phyloP scores from a whole-genome alignment of 768 basidiomycete species.

The Pleurotus tuber-regium region DNA sequence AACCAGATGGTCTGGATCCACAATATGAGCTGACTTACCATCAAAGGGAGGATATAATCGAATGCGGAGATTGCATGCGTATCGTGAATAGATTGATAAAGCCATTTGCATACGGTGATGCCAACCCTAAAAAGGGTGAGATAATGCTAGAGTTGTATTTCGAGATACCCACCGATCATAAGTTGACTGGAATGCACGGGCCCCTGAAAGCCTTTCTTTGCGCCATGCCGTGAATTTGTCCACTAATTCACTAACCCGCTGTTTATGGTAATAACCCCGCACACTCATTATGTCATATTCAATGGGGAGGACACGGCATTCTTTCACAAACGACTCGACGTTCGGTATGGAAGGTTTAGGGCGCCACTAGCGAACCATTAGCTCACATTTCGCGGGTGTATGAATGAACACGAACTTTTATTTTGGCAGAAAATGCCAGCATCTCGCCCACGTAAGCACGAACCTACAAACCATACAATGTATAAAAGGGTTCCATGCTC shows the following conservation, averaged over 20 bases:
- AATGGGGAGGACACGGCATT: constrained; percentile 53
- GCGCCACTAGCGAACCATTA: constrained; percentile 44
- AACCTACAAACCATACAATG: too few species aligned
- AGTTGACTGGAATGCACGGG: constrained; percentile 79
- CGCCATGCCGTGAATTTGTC: constrained; percentile 68
- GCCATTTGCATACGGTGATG: constrained; percentile 72
- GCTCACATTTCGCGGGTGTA: neutral
- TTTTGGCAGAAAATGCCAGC: constrained; percentile 66
- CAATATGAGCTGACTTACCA: constrained; percentile 45
- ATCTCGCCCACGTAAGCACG: constrained; percentile 75
- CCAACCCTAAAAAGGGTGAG: constrained; percentile 44
- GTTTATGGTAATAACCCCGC: constrained; percentile 59
- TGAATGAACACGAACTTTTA: constrained; percentile 48
- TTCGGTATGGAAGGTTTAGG: constrained; percentile 61
- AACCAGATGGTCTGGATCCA: neutral
- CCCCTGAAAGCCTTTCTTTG: constrained; percentile 65
- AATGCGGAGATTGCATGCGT: constrained; percentile 74
- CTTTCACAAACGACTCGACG: constrained; percentile 62
- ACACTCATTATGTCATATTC: constrained; percentile 77
- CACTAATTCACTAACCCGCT: constrained; percentile 59
- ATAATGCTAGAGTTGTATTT: constrained; percentile 3
- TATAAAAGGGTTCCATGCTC: too few species aligned
- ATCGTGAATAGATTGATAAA: constrained; percentile 73
- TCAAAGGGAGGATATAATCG: constrained; percentile 78
- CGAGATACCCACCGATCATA: constrained; percentile 64